Percentiles rank a stretch among this genome's conserved stretches.
Conservation (phyloP, 441 rosid species). For the Biscutella auriculata region DNA sequence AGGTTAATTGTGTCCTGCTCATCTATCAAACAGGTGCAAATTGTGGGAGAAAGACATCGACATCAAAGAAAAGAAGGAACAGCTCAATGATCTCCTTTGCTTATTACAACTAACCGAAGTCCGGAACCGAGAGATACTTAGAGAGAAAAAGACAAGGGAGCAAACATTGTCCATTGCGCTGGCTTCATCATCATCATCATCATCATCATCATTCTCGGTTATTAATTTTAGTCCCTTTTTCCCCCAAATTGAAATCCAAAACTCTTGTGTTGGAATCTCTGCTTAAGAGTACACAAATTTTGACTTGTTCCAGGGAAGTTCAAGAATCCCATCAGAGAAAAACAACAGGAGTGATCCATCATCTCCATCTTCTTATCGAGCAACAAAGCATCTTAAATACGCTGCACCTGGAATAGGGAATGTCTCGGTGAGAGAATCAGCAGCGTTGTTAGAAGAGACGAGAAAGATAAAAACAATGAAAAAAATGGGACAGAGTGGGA, state of each 20-base stretch:
- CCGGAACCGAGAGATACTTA: slow-evolving; percentile 41
- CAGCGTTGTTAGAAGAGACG: slow-evolving; percentile 35
- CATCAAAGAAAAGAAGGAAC: slow-evolving; percentile 47
- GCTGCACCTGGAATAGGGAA: slow-evolving; percentile 36
- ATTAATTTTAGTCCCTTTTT: slow-evolving; percentile 8
- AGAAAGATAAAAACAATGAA: slow-evolving; percentile 38
- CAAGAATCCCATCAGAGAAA: slow-evolving; percentile 41
- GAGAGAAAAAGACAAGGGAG: slow-evolving; percentile 45
- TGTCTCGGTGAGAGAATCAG: slow-evolving; percentile 37
- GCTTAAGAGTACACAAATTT: neutral
- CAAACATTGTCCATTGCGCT: slow-evolving; percentile 46
- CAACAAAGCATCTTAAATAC: slow-evolving; percentile 54
- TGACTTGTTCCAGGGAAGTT: slow-evolving; percentile 32
- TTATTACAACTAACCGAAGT: slow-evolving; percentile 43
- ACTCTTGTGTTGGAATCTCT: neutral
- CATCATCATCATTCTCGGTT: slow-evolving; percentile 36
- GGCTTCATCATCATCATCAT: slow-evolving; percentile 33
- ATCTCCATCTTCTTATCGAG: slow-evolving; percentile 44
- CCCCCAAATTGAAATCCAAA: neutral
- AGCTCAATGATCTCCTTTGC: slow-evolving; percentile 39
- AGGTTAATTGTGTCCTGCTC: neutral
- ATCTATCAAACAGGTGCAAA: slow-evolving; percentile 33
- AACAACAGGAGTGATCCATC: slow-evolving; percentile 27
- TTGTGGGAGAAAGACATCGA: slow-evolving; percentile 44
- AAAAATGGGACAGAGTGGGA: slow-evolving; percentile 47